Percentiles rank a stretch among this genome's conserved stretches.
These are phyloP conservation scores for Cercospora sp. DNA, from an alignment of 2,329 filamentous ascomycete genomes.

Conservation along the genomic window DNA sequence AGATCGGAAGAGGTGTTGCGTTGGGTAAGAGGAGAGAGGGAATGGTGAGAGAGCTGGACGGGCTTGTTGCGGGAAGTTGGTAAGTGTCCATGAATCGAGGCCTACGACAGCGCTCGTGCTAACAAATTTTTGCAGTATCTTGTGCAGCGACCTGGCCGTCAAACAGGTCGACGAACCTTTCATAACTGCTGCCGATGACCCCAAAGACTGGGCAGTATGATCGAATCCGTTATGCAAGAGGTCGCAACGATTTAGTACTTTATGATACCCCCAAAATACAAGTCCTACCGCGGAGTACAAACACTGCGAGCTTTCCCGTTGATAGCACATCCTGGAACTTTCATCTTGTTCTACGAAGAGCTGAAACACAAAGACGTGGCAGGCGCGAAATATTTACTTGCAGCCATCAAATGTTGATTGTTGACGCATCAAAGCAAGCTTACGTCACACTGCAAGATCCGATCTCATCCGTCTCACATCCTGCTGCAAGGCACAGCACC, in stretches of 20 bases:
- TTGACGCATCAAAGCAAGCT: neutral
- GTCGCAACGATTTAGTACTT: neutral
- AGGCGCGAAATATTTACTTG: neutral
- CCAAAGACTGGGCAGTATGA: slow-evolving; percentile 70
- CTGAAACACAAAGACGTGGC: neutral
- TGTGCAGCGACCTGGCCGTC: slow-evolving; percentile 94
- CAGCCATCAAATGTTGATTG: neutral
- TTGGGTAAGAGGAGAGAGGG: slow-evolving; percentile 72
- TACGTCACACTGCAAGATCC: slow-evolving; percentile 2
- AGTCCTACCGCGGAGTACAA: neutral
- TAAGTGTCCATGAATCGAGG: neutral
- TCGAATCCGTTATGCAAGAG: neutral
- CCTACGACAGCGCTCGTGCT: slow-evolving; percentile 39
- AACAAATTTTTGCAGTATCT: slow-evolving; percentile 55
- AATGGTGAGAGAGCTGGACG: slow-evolving; percentile 85
- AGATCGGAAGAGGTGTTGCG: slow-evolving; percentile 73
- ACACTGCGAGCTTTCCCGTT: neutral
- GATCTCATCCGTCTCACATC: neutral
- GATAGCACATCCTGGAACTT: neutral
- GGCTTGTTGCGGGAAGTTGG: slow-evolving; percentile 80
- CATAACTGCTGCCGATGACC: slow-evolving; percentile 69
- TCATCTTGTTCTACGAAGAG: neutral
- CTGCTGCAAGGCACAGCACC: neutral
- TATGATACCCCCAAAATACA: slow-evolving; percentile 1
- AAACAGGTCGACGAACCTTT: slow-evolving; percentile 94